Evolutionary conservation across 2,329 filamentous ascomycete species (phyloP), one percentile per base, ranked within the genome.

Genomic region (Metarhizium humberi): DNA sequence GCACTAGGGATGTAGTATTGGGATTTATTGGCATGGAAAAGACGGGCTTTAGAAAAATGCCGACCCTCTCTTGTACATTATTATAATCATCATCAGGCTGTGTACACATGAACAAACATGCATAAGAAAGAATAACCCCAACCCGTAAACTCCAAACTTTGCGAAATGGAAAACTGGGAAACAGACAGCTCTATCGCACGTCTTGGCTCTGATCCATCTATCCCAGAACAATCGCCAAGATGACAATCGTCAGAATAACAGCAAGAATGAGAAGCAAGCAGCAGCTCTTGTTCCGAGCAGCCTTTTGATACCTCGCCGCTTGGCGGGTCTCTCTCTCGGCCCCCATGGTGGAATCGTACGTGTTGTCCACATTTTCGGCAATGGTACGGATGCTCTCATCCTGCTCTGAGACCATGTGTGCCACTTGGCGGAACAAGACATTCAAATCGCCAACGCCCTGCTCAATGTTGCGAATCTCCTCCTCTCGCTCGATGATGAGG

Each of bases 401-500:
- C 73, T 99, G 94, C 73, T 97, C 92, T 58, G 84, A 84, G 52
- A 99, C 92, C 70, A 99, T 96, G 70, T 96, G 91, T 50, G 92
- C 94, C n/a, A 99, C 91, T 75, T 99, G 92, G 59, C 92, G 82
- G 78, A 99, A 99, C 47, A 99, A 80, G 66, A 97, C 94, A 65
- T 99, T 99, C 59, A 99, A 76, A 66, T 99, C 94, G 55, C 88
- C 88, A 6, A 99, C 94, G 55, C 89, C 91, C 71, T 96, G 92
- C 74, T 97, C 94, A 65, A 99, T 99, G 68, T 95, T 95, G 59
- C 92, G 86, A 62, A 99, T 99, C 75, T 99, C 94, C 56, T 90
- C 85, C 71, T 99, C 94, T 54, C 95, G 91, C 77, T 99, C 92
- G 58, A 95, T 86, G 67, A 99, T 99, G 56, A 99, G 78, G 16